Evolutionary conservation across 1,284 basidiomycete species (phyloP), one percentile per base, ranked within the genome.

Genomic region (Flammula alnicola): DNA sequence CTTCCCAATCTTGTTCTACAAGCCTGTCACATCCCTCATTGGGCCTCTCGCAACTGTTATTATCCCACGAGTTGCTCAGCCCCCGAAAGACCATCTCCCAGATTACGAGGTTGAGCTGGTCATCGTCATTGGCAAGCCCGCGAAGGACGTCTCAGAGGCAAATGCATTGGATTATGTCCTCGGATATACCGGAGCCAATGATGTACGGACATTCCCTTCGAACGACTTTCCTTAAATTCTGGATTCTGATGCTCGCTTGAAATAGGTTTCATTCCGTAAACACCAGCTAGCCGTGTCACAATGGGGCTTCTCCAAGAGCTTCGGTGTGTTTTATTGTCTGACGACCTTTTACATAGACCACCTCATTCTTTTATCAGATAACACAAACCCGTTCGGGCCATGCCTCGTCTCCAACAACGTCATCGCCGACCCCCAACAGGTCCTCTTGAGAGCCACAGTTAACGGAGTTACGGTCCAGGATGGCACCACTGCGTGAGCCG

Each of bases 51-150:
- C 84, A 4, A 74, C 79, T 0, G 77, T 93, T 22, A 71, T 72
- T n/a, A 80, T 94, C 35, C 91, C 91, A 0, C 77, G 70, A 26
- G 80, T 78, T 39, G 82, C 84, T 1, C 81, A 86, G 58, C 91
- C 91, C 19, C 77, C 84, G 1, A 76, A 86, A 17, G 83, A 82
- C 39, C 84, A 90, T 58, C 72, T 87, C 2, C 80, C 91, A 0
- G 94, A 97, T 68, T 96, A 93, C 63, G 94, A 97, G 65, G 86
- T 91, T 39, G 94, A 97, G 62, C 72, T 97, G 10, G 89, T 84
- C 29, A 80, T 95, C 55, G 86, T 96, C 49, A 91, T 96, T 37
- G 91, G 91, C 14, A 89, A 87, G 61, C 65, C 81, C 0, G 87
- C 88, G 39, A 90, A 87, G 71, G 72, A 95, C 60, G 91, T 95